A percentile compares a stretch with the other conserved stretches of the same genome.
Evolutionary conservation across 2,329 filamentous ascomycete genomes (phyloP).

Genomic region (Paraphaeosphaeria minitans): DNA sequence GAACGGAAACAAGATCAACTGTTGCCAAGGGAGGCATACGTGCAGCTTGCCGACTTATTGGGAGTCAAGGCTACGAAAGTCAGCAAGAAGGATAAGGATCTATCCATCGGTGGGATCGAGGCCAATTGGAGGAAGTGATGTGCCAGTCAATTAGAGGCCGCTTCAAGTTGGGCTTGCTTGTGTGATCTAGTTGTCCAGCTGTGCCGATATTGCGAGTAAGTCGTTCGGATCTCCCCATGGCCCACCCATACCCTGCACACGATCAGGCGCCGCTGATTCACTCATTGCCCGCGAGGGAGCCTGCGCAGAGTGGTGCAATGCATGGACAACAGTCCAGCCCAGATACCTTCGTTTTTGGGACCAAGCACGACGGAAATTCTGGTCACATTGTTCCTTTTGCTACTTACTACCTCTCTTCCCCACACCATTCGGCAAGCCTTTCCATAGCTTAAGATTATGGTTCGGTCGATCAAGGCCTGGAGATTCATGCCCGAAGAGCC

Average conservation of each 20-base stretch:
- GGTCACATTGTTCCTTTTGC: not conserved
- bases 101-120: not conserved
- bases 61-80: not conserved
- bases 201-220: not conserved
- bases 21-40: slow-evolving; percentile 4
- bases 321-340: not conserved
- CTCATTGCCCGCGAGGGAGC: not conserved
- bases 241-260: not conserved
- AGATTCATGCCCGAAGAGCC: slow-evolving; percentile 50
- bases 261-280: not conserved
- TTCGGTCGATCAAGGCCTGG: not conserved
- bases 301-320: not conserved
- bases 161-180: not conserved
- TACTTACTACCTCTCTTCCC: not conserved
- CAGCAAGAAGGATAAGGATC: not conserved
- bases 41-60: not conserved
- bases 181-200: not conserved
- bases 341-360: not conserved
- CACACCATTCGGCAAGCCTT: slow-evolving; percentile 7
- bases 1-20: not conserved
- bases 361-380: not conserved
- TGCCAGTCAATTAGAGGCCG: not conserved
- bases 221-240: not conserved
- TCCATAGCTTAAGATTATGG: not conserved
- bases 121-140: not conserved